Percentiles rank a stretch among this genome's conserved stretches.
phyloP scores from a whole-genome alignment of 1,284 basidiomycete species.

The Pisolithus thermaeus region DNA sequence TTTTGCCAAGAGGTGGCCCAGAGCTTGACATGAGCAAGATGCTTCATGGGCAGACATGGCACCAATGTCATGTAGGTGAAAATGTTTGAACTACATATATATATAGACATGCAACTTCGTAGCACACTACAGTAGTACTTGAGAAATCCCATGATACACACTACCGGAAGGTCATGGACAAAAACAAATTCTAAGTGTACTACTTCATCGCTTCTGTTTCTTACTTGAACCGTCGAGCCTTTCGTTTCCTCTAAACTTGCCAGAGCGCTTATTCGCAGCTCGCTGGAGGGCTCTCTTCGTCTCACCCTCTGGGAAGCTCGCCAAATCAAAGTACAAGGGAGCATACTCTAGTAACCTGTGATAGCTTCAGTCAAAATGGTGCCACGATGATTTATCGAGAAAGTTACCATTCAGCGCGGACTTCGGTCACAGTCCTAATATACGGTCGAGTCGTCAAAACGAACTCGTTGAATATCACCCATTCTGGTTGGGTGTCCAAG shows the following conservation, averaged over 20 bases:
- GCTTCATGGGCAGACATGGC: not conserved
- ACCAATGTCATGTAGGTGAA: not conserved
- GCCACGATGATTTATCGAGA: not conserved
- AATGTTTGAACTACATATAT: not conserved
- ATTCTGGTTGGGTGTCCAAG: constrained; percentile 89
- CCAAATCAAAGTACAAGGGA: constrained; percentile 73
- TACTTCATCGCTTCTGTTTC: constrained; percentile 25
- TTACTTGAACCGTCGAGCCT: constrained; percentile 14
- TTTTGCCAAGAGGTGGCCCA: too few species aligned
- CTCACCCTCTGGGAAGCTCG: constrained; percentile 64
- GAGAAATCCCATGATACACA: too few species aligned
- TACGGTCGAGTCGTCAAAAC: constrained; percentile 88
- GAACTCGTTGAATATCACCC: constrained; percentile 98
- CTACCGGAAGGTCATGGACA: too few species aligned
- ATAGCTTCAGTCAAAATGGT: not conserved
- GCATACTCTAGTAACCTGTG: constrained; percentile 81
- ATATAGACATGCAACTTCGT: too few species aligned
- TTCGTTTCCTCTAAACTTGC: constrained; percentile 27
- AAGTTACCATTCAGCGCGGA: constrained; percentile 79
- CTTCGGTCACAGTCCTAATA: constrained; percentile 89
- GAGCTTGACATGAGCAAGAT: not conserved
- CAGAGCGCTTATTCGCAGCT: constrained; percentile 37
- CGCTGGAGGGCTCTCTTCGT: constrained; percentile 63
- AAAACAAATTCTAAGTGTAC: not conserved
- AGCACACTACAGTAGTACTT: too few species aligned